Conservation (phyloP, 1,284 basidiomycete species). For the Moesziomyces sp. region DNA sequence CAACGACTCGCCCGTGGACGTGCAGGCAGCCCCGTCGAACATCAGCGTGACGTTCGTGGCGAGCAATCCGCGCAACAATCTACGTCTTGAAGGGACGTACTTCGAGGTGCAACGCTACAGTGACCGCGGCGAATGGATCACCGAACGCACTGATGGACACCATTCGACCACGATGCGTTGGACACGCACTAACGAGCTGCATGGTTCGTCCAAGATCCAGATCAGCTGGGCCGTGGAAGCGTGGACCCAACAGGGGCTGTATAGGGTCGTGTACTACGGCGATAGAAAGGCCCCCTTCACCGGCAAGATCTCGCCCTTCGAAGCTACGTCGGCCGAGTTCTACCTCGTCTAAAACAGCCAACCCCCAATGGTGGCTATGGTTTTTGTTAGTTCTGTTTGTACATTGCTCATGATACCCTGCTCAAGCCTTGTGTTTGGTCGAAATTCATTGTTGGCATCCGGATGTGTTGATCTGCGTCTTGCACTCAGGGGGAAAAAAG, state of each 20-base stretch:
- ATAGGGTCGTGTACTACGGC: conserved; percentile 79
- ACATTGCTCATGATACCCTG: no score
- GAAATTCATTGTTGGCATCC: no score
- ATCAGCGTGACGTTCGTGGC: conserved; percentile 78
- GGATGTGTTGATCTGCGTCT: no score
- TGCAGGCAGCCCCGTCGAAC: conserved; percentile 67
- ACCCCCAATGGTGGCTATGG: no score
- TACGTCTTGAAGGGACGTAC: conserved; percentile 79
- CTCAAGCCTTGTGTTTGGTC: no score
- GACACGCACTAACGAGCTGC: conserved; percentile 66
- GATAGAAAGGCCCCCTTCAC: conserved; percentile 76
- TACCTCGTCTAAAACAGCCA: conserved; percentile 21
- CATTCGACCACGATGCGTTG: conserved; percentile 80
- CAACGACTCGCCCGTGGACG: conserved; percentile 7
- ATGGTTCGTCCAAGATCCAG: conserved; percentile 39
- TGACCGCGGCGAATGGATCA: conserved; percentile 71
- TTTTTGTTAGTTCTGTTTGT: no score
- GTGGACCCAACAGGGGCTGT: conserved; percentile 73
- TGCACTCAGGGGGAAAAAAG: no score
- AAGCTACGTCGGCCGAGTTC: conserved; percentile 25
- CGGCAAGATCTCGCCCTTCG: conserved; percentile 39
- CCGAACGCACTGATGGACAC: conserved; percentile 80
- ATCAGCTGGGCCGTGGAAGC: conserved; percentile 54
- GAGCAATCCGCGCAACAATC: conserved; percentile 83
- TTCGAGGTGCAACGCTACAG: conserved; percentile 75